Percentiles rank a stretch among this genome's conserved stretches.
Conservation (phyloP, 2,329 filamentous ascomycete species). For the Cordyceps militaris region DNA sequence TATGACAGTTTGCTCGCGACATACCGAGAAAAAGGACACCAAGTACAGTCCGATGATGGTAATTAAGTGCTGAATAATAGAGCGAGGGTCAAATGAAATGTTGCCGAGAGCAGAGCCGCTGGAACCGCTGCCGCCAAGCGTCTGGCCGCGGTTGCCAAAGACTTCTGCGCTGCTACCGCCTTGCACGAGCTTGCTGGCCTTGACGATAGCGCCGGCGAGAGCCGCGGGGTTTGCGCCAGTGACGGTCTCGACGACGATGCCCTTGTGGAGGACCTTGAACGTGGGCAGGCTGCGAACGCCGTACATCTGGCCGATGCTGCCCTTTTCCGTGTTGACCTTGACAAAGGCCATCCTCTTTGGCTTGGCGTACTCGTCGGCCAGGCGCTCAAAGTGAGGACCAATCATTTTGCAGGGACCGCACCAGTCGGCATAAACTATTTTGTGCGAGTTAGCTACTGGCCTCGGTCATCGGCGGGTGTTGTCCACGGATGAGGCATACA, state of each 20-base stretch:
- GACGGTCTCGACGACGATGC: constrained; percentile 66
- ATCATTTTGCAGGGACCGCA: constrained; percentile 92
- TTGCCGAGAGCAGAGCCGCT: constrained; percentile 10
- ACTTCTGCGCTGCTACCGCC: constrained; percentile 34
- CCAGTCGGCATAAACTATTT: constrained; percentile 85
- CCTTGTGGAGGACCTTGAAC: constrained; percentile 82
- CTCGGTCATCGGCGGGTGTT: background rate
- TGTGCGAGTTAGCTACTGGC: constrained; percentile 19
- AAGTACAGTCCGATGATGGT: constrained; percentile 56
- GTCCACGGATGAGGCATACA: constrained; percentile 3
- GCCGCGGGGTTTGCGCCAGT: constrained; percentile 72
- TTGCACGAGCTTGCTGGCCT: constrained; percentile 50
- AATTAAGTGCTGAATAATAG: constrained; percentile 42
- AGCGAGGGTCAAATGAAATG: constrained; percentile 31
- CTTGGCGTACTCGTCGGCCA: constrained; percentile 71
- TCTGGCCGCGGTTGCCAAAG: constrained; percentile 51
- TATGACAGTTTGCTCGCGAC: constrained; percentile 20
- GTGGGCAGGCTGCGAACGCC: constrained; percentile 85
- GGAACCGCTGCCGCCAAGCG: constrained; percentile 40
- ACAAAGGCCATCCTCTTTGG: constrained; percentile 79
- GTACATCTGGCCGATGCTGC: constrained; percentile 69
- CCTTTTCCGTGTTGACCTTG: constrained; percentile 82
- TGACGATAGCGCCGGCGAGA: constrained; percentile 69
- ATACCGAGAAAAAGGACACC: constrained; percentile 52
- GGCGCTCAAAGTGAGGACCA: constrained; percentile 78